A percentile compares a stretch with the other conserved stretches of the same genome.
phyloP scores from a whole-genome alignment of 495 filamentous ascomycete genomes.

The Annulohypoxylon nitens region DNA sequence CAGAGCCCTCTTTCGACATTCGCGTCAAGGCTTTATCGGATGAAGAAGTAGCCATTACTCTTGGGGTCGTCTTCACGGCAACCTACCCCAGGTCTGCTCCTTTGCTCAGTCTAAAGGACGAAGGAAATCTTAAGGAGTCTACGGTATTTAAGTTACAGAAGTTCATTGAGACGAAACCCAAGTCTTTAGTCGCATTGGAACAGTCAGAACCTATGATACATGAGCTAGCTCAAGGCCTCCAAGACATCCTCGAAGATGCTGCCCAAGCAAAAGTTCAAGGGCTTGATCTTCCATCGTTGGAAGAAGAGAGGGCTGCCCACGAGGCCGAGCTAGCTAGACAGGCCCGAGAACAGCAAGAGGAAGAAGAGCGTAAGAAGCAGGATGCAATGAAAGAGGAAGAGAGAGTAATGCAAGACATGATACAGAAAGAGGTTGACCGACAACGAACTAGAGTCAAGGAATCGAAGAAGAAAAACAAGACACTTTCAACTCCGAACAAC shows the following conservation, averaged over 20 bases:
- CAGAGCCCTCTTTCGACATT: constrained; percentile 84
- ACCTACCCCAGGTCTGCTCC: constrained; percentile 94
- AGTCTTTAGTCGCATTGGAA: constrained; percentile 66
- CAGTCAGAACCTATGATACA: constrained; percentile 90
- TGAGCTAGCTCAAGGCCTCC: constrained; percentile 83
- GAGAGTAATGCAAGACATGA: constrained; percentile 76
- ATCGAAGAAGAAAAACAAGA: constrained; percentile 60
- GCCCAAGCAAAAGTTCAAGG: constrained; percentile 78
- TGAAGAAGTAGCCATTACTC: constrained; percentile 70
- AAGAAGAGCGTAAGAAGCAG: constrained; percentile 62
- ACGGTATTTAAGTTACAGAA: constrained; percentile 76
- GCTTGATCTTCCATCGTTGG: constrained; percentile 82
- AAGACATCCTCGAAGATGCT: constrained; percentile 90
- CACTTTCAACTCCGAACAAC: constrained; percentile 39
- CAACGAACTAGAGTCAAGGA: constrained; percentile 71
- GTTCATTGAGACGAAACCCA: constrained; percentile 77
- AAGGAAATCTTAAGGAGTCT: constrained; percentile 70
- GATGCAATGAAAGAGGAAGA: constrained; percentile 80
- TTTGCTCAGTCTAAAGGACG: constrained; percentile 75
- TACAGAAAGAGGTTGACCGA: constrained; percentile 80
- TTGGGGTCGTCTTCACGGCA: constrained; percentile 81
- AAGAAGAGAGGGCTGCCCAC: constrained; percentile 84
- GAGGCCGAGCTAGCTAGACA: constrained; percentile 64
- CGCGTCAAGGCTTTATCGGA: constrained; percentile 78
- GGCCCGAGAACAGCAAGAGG: constrained; percentile 63